A percentile compares a stretch with the other conserved stretches of the same genome.
These are phyloP conservation scores for Pythium plurisporium DNA, from an alignment of 352 stramenopile genomes.

Conservation along the genomic window DNA sequence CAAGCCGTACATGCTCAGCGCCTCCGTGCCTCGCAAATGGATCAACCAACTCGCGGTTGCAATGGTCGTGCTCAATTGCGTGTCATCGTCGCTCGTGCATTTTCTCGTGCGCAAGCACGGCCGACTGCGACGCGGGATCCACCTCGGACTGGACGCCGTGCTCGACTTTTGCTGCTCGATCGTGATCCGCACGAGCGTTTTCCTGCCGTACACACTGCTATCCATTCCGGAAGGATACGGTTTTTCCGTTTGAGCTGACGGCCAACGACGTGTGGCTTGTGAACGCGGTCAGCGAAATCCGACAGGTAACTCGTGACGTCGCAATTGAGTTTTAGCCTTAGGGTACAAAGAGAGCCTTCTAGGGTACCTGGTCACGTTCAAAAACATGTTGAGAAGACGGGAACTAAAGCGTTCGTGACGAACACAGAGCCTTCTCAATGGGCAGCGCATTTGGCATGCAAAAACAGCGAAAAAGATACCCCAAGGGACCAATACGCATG, in stretches of 20 bases:
- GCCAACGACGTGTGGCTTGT: conserved; percentile 19
- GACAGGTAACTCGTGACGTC: conserved; percentile 20
- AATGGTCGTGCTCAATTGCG: conserved; percentile 14
- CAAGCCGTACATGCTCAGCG: conserved; percentile 17
- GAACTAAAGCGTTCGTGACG: not conserved
- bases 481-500: no score
- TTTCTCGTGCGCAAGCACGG: not conserved
- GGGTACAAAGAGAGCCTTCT: no score
- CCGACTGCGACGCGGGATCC: not conserved
- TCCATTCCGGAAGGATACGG: no score
- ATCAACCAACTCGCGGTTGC: conserved; percentile 10
- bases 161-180: not conserved
- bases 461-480: not conserved
- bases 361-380: conserved; percentile 9
- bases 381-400: conserved; percentile 3
- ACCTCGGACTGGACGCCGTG: not conserved
- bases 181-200: conserved; percentile 5
- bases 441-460: no score
- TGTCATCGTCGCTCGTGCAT: conserved; percentile 12
- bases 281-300: conserved; percentile 4
- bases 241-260: not conserved
- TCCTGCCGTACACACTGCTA: conserved; percentile 10
- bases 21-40: not conserved
- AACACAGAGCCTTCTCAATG: not conserved
- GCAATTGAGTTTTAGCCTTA: no score